These are phyloP conservation scores for Aureobasidium leucospermi DNA, from an alignment of 2,329 filamentous ascomycete species.

Conservation along the genomic window DNA sequence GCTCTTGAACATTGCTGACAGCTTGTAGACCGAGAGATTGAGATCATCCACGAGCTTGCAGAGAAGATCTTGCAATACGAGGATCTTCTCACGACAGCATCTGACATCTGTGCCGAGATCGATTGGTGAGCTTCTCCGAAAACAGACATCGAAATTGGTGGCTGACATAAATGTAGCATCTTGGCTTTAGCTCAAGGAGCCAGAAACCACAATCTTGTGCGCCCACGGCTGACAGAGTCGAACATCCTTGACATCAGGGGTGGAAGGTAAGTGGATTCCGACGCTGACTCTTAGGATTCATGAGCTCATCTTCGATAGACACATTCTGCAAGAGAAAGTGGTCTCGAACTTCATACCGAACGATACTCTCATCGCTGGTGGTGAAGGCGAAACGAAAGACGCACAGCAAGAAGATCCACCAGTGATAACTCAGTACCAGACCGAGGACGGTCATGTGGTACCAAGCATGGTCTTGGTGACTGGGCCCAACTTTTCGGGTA, in stretches of 20 bases:
- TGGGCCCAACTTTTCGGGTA: conserved; percentile 93
- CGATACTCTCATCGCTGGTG: conserved; percentile 62
- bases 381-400: conserved; percentile 31
- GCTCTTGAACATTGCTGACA: neutral
- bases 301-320: conserved; percentile 35
- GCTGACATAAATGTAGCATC: conserved; percentile 44
- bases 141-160: neutral
- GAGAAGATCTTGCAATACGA: conserved; percentile 64
- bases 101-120: conserved; percentile 76
- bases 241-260: conserved; percentile 67
- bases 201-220: conserved; percentile 60
- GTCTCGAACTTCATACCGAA: conserved; percentile 79
- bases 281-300: neutral
- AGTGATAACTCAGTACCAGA: neutral
- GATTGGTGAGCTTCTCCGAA: conserved; percentile 46
- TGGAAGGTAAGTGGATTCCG: conserved; percentile 52
- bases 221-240: conserved; percentile 60
- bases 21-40: conserved; percentile 71
- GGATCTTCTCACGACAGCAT: conserved; percentile 57
- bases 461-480: conserved; percentile 75
- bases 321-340: conserved; percentile 78
- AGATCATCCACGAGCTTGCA: conserved; percentile 73
- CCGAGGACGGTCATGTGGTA: conserved; percentile 17
- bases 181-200: conserved; percentile 75
- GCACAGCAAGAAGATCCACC: neutral